phyloP scores from a whole-genome alignment of 2,329 filamentous ascomycete species.

The Penicillium sp. region DNA sequence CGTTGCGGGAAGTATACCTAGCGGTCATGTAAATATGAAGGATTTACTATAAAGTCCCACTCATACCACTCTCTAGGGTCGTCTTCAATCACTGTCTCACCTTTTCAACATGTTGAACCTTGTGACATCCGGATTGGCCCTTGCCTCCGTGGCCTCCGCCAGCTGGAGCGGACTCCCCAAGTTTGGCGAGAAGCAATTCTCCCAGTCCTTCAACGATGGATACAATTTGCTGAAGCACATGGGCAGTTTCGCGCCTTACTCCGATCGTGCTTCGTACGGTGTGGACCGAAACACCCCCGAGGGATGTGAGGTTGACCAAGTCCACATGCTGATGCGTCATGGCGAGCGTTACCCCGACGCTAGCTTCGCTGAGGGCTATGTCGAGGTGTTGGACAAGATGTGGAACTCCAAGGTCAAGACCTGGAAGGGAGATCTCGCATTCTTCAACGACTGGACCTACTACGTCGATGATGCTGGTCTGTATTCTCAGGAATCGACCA shows the following conservation, averaged over 20 bases:
- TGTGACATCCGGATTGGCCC: background rate
- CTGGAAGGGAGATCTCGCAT: slow-evolving; percentile 18
- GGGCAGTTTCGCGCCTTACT: slow-evolving; percentile 12
- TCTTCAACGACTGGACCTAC: slow-evolving; percentile 24
- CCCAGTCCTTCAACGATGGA: background rate
- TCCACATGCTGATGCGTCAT: slow-evolving; percentile 25
- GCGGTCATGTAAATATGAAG: background rate
- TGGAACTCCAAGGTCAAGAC: background rate
- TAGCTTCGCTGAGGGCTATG: slow-evolving; percentile 14
- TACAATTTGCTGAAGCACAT: background rate
- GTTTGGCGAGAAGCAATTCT: background rate
- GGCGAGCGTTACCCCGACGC: slow-evolving; percentile 26
- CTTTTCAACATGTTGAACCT: background rate
- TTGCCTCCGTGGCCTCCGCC: background rate
- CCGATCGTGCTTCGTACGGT: slow-evolving; percentile 13
- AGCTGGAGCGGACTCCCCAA: background rate
- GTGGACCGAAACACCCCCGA: slow-evolving; percentile 20
- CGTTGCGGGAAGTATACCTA: background rate
- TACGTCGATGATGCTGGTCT: slow-evolving; percentile 18
- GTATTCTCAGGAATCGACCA: slow-evolving; percentile 16
- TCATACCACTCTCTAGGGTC: background rate
- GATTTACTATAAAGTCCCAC: background rate
- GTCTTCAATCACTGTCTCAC: background rate
- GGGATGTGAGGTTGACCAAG: slow-evolving; percentile 22
- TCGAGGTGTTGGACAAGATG: background rate